phyloP scores from a whole-genome alignment of 2,329 filamentous ascomycete genomes.

The Microsporum audouinii region DNA sequence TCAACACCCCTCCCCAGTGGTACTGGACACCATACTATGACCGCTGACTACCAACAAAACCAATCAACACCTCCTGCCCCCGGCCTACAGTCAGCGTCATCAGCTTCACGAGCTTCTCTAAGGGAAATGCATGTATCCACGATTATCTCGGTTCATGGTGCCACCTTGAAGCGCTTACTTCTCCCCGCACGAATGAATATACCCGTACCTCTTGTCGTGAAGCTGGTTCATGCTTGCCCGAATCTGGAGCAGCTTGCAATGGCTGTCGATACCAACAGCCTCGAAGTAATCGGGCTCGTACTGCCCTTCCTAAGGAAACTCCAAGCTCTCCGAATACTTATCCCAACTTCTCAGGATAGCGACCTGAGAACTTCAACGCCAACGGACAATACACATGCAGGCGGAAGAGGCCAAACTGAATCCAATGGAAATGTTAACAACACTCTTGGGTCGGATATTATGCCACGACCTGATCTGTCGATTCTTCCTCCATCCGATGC shows the following conservation, averaged over 20 bases:
- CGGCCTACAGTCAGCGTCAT: slow-evolving; percentile 10
- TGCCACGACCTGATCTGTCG: neutral
- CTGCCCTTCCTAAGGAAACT: slow-evolving; percentile 33
- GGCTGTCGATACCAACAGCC: slow-evolving; percentile 33
- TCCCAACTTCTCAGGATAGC: slow-evolving; percentile 19
- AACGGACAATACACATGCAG: neutral
- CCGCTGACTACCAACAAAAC: neutral
- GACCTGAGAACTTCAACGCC: slow-evolving; percentile 1
- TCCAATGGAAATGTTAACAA: neutral
- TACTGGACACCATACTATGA: slow-evolving; percentile 11
- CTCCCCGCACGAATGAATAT: slow-evolving; percentile 47
- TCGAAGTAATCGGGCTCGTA: slow-evolving; percentile 30
- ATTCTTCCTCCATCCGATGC: slow-evolving; percentile 8
- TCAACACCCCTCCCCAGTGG: slow-evolving; percentile 6
- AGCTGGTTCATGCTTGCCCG: slow-evolving; percentile 44
- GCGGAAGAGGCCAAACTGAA: neutral
- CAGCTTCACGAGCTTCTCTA: slow-evolving; percentile 24
- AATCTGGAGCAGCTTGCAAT: slow-evolving; percentile 49
- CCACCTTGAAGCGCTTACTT: slow-evolving; percentile 45
- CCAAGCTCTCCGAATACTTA: slow-evolving; percentile 31
- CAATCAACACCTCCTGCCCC: neutral
- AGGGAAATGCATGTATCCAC: slow-evolving; percentile 34
- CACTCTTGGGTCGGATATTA: neutral
- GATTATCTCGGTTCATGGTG: slow-evolving; percentile 41
- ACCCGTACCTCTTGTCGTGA: slow-evolving; percentile 37